These are phyloP conservation scores for Microsporum ferrugineum DNA, from an alignment of 2,329 filamentous ascomycete species.

Conservation along the genomic window DNA sequence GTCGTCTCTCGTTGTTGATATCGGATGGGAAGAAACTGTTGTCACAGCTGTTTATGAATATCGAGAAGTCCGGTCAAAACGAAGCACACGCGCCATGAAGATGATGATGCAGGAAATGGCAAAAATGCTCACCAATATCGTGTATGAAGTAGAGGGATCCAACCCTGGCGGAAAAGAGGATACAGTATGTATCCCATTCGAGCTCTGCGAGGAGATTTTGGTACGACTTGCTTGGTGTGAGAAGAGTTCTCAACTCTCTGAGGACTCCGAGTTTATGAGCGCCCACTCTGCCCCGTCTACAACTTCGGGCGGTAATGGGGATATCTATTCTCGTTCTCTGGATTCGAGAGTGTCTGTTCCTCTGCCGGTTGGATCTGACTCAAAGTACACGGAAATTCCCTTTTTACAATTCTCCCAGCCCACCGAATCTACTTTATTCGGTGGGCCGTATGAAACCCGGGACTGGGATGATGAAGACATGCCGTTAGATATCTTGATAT, in stretches of 20 bases:
- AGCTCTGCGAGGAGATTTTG: constrained; percentile 70
- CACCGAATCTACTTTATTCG: constrained; percentile 66
- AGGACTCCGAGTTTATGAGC: constrained; percentile 6
- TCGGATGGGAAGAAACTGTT: constrained; percentile 85
- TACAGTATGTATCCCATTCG: constrained; percentile 49
- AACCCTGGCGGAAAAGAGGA: constrained; percentile 21
- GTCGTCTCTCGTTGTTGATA: constrained; percentile 74
- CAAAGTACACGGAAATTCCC: constrained; percentile 46
- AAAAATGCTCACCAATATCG: constrained; percentile 21
- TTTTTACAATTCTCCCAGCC: constrained; percentile 62
- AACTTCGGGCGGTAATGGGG: constrained; percentile 14
- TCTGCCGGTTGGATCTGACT: constrained; percentile 31
- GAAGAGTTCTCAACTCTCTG: constrained; percentile 12
- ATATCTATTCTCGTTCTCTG: constrained; percentile 9
- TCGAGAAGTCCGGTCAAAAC: constrained; percentile 59
- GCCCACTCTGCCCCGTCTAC: constrained; percentile 1
- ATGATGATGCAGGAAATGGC: constrained; percentile 59
- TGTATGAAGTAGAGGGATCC: constrained; percentile 14
- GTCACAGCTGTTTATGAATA: constrained; percentile 86
- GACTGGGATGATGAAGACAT: constrained; percentile 80
- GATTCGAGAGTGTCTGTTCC: constrained; percentile 33
- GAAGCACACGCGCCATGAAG: constrained; percentile 65
- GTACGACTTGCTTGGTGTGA: constrained; percentile 69
- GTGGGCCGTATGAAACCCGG: constrained; percentile 37
- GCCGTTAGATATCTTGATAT: constrained; percentile 64